A percentile compares a stretch with the other conserved stretches of the same genome.
phyloP scores from a whole-genome alignment of 2,329 filamentous ascomycete species.

The Penicillium sp. region DNA sequence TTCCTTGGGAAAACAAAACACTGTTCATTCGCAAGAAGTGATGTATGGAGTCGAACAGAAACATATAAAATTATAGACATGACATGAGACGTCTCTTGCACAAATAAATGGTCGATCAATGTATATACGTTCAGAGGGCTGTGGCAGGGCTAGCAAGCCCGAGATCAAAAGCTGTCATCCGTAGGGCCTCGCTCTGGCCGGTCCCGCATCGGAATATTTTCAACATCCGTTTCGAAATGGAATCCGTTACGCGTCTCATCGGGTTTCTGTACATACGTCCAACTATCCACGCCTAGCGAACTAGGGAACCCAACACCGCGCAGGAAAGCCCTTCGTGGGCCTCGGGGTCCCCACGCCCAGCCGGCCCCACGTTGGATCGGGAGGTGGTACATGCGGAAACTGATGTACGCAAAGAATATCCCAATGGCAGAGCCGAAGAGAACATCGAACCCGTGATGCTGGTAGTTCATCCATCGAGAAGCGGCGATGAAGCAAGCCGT shows the following conservation, averaged over 20 bases:
- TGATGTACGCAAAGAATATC: slow-evolving; percentile 65
- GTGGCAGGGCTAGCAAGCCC: not conserved
- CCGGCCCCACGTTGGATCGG: slow-evolving; percentile 75
- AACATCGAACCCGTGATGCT: slow-evolving; percentile 91
- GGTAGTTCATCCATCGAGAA: slow-evolving; percentile 83
- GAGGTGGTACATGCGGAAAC: slow-evolving; percentile 83
- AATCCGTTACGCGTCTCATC: not conserved
- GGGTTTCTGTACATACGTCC: slow-evolving; percentile 17
- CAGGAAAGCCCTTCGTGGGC: slow-evolving; percentile 65
- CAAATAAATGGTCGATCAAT: not conserved
- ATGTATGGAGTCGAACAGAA: not conserved
- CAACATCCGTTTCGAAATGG: slow-evolving; percentile 4
- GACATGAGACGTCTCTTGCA: not conserved
- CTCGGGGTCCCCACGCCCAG: slow-evolving; percentile 85
- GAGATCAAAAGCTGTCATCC: not conserved
- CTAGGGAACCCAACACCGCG: slow-evolving; percentile 33
- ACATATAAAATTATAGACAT: not conserved
- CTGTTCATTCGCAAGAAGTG: not conserved
- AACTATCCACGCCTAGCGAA: slow-evolving; percentile 30
- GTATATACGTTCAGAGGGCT: not conserved
- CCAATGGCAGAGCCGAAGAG: slow-evolving; percentile 81
- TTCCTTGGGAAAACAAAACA: not conserved
- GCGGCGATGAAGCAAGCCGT: slow-evolving; percentile 77
- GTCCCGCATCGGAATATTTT: slow-evolving; percentile 5
- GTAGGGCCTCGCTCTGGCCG: not conserved